A percentile compares a stretch with the other conserved stretches of the same genome.
phyloP scores from a whole-genome alignment of 1,139 yeast genomes.

The Yamadazyma kanchanaburiensis region DNA sequence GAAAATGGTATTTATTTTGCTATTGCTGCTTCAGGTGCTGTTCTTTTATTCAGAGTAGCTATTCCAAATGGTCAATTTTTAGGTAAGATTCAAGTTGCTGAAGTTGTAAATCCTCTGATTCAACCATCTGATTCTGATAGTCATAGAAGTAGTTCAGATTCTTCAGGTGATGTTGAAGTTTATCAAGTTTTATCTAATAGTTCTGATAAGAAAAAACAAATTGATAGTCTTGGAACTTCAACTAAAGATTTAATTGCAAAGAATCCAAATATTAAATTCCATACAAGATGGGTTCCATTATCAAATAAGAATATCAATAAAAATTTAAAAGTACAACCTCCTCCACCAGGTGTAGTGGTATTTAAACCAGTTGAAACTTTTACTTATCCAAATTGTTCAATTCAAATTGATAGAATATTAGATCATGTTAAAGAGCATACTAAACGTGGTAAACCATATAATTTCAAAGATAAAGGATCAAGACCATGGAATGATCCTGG shows the following conservation, averaged over 20 bases:
- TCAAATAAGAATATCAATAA: slow-evolving; percentile 55
- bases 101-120: slow-evolving; percentile 58
- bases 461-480: slow-evolving; percentile 51
- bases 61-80: slow-evolving; percentile 80
- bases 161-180: slow-evolving; percentile 28
- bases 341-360: slow-evolving; percentile 89
- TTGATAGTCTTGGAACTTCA: slow-evolving; percentile 14
- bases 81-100: slow-evolving; percentile 72
- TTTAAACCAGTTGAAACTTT: slow-evolving; percentile 81
- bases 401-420: slow-evolving; percentile 65
- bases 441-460: slow-evolving; percentile 53
- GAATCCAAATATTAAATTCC: slow-evolving; percentile 42
- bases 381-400: slow-evolving; percentile 76
- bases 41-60: slow-evolving; percentile 69
- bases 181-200: slow-evolving; percentile 38
- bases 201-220: slow-evolving; percentile 19
- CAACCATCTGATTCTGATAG: slow-evolving; percentile 3
- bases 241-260: slow-evolving; percentile 21
- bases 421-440: slow-evolving; percentile 67
- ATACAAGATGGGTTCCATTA: slow-evolving; percentile 80
- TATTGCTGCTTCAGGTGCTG: slow-evolving; percentile 77
- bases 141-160: slow-evolving; percentile 10
- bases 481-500: slow-evolving; percentile 95
- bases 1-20: slow-evolving; percentile 93
- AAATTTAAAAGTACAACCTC: slow-evolving; percentile 58